Conservation (phyloP, 23 red algal genomes). For the Gracilariopsis chorda region DNA sequence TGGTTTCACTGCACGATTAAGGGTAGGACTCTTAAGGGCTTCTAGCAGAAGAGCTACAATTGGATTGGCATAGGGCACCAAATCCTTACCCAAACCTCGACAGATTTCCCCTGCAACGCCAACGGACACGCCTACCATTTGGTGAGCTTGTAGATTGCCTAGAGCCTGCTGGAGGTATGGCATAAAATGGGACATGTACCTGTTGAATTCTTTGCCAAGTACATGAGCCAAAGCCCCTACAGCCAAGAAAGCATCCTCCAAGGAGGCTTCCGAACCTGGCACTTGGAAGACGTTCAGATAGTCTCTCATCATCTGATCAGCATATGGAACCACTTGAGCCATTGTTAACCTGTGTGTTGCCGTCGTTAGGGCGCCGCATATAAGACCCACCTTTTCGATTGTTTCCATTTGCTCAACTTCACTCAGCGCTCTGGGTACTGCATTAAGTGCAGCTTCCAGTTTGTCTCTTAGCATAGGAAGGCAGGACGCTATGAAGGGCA, state of each 20-base stretch:
- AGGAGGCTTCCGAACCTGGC: constrained; percentile 49
- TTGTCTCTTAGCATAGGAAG: constrained; percentile 69
- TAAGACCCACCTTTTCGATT: constrained; percentile 83
- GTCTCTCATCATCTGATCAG: constrained; percentile 78
- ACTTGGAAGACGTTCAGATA: constrained; percentile 67
- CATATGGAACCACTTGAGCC: constrained; percentile 28
- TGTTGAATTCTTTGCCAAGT: constrained; percentile 75
- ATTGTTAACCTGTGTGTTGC: constrained; percentile 62
- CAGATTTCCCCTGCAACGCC: constrained; percentile 84
- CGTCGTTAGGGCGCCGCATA: constrained; percentile 73
- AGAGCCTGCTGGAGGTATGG: constrained; percentile 78
- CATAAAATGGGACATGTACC: constrained; percentile 78
- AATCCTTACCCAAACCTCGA: constrained; percentile 62
- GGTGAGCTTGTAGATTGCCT: constrained; percentile 76
- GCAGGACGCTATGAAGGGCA: constrained; percentile 43
- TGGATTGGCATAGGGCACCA: constrained; percentile 71
- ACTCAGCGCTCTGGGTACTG: constrained; percentile 32
- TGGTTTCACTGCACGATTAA: constrained; percentile 93
- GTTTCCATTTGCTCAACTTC: constrained; percentile 53
- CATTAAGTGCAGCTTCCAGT: constrained; percentile 71
- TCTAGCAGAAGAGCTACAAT: constrained; percentile 76
- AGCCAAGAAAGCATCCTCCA: constrained; percentile 92
- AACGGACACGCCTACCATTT: constrained; percentile 80
- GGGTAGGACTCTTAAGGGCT: constrained; percentile 67
- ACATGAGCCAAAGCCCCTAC: constrained; percentile 78